Percentiles rank a stretch among this genome's conserved stretches.
phyloP scores from a whole-genome alignment of 176 grass and related monocot genomes.

The Puya raimondii region DNA sequence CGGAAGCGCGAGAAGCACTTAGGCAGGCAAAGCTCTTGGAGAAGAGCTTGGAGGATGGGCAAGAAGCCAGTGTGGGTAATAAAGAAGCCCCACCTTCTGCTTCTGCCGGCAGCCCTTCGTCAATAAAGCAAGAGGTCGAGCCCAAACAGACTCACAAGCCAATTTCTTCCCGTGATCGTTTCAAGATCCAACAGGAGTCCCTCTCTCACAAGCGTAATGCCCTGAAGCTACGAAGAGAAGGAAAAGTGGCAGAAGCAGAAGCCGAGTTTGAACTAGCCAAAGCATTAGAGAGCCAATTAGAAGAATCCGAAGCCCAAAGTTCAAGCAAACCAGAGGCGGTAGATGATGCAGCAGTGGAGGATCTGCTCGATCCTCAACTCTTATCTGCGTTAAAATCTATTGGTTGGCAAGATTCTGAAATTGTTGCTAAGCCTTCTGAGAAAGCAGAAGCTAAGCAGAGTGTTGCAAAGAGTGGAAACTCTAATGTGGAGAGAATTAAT shows the following conservation, averaged over 20 bases:
- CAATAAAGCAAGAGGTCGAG: constrained; percentile 28
- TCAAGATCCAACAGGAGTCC: constrained; percentile 88
- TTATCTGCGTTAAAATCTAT: constrained; percentile 74
- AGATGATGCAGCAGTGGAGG: constrained; percentile 45
- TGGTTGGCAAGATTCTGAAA: constrained; percentile 53
- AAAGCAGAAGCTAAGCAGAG: constrained; percentile 29
- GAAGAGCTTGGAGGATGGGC: constrained; percentile 41
- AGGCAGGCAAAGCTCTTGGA: constrained; percentile 78
- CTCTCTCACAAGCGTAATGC: constrained; percentile 82
- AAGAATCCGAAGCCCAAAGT: constrained; percentile 46
- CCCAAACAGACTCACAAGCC: constrained; percentile 37
- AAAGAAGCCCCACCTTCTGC: constrained; percentile 13
- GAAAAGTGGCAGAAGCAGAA: constrained; percentile 65
- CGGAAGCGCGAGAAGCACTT: constrained; percentile 77
- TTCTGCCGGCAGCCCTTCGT: constrained; percentile 15
- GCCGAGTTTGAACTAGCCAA: constrained; percentile 84
- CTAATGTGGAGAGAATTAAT: constrained; percentile 36
- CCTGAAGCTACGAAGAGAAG: constrained; percentile 79
- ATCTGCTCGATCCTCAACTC: constrained; percentile 83
- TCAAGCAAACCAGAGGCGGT: constrained; percentile 27
- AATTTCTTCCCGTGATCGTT: constrained; percentile 61
- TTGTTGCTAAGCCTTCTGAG: constrained; percentile 16
- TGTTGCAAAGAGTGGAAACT: constrained; percentile 5
- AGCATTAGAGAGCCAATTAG: constrained; percentile 69
- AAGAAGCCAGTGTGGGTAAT: constrained; percentile 14